A percentile compares a stretch with the other conserved stretches of the same genome.
Evolutionary conservation across 495 filamentous ascomycete genomes (phyloP).

Genomic region (Tuber magnatum): DNA sequence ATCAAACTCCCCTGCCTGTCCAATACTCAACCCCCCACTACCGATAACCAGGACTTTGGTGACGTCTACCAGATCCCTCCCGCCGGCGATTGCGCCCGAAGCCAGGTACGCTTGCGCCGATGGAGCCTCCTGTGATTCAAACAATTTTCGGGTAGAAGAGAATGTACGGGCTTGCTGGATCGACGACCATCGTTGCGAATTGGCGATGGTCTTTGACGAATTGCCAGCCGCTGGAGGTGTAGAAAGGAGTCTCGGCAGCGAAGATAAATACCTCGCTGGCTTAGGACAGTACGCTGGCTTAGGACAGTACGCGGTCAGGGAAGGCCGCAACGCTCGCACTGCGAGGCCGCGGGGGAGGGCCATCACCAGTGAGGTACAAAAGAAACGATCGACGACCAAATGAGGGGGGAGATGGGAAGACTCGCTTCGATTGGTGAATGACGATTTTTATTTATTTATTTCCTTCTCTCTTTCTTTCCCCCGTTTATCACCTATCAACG

Average conservation of each 20-base stretch:
- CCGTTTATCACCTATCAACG: neutral
- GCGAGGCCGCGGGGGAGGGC: constrained; percentile 36
- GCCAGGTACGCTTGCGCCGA: constrained; percentile 80
- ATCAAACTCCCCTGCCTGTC: constrained; percentile 97
- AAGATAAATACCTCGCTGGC: constrained; percentile 34
- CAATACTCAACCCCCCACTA: constrained; percentile 92
- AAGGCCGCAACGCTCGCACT: constrained; percentile 30
- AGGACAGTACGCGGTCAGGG: constrained; percentile 21
- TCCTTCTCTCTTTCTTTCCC: neutral
- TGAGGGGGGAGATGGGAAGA: neutral
- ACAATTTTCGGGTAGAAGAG: constrained; percentile 35
- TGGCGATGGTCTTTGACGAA: constrained; percentile 10
- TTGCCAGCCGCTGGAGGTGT: constrained; percentile 13
- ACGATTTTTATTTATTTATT: neutral
- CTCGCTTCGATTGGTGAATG: neutral
- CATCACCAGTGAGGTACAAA: constrained; percentile 19
- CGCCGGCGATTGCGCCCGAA: constrained; percentile 71
- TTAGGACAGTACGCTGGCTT: constrained; percentile 34
- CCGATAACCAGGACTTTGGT: constrained; percentile 98
- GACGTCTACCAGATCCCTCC: constrained; percentile 71
- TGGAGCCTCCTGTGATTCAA: constrained; percentile 58
- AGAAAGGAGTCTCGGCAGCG: constrained; percentile 35
- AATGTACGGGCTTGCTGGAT: constrained; percentile 40
- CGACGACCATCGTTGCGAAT: constrained; percentile 30
- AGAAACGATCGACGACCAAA: neutral